Conservation (phyloP, 352 stramenopile genomes). For the Phytopythium mirpurense region DNA sequence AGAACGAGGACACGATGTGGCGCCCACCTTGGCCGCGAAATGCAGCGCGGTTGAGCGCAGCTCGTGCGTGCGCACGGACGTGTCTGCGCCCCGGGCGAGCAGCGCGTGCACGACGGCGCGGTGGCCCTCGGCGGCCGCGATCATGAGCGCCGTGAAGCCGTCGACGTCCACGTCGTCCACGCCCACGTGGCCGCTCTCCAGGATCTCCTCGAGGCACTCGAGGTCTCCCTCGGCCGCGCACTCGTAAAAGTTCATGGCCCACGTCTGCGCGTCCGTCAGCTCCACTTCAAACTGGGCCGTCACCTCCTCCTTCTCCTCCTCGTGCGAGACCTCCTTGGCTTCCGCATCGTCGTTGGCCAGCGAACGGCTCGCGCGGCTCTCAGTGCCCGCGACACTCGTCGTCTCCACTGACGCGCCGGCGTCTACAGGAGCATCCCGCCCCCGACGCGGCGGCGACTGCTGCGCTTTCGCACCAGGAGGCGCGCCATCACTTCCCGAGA, state of each 20-base stretch:
- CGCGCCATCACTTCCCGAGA: no score
- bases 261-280: constrained; percentile 45
- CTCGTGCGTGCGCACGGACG: constrained; percentile 61
- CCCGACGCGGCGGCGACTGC: no score
- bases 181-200: constrained; percentile 49
- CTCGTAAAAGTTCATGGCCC: constrained; percentile 67
- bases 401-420: no score
- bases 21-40: constrained; percentile 79
- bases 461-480: no score
- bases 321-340: neutral
- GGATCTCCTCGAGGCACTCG: constrained; percentile 47
- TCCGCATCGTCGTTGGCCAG: neutral
- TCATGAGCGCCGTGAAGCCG: constrained; percentile 83
- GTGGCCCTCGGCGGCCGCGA: constrained; percentile 71
- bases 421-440: no score
- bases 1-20: no score
- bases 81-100: constrained; percentile 50
- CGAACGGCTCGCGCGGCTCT: no score
- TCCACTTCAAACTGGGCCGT: constrained; percentile 67
- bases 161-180: constrained; percentile 78
- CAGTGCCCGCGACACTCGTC: no score
- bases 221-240: constrained; percentile 68
- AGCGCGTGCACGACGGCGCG: constrained; percentile 47
- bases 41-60: constrained; percentile 71
- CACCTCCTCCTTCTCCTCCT: constrained; percentile 48